Base-by-base conservation (phyloP, 345 rosid species). In the Eutrema heterophyllum region DNA sequence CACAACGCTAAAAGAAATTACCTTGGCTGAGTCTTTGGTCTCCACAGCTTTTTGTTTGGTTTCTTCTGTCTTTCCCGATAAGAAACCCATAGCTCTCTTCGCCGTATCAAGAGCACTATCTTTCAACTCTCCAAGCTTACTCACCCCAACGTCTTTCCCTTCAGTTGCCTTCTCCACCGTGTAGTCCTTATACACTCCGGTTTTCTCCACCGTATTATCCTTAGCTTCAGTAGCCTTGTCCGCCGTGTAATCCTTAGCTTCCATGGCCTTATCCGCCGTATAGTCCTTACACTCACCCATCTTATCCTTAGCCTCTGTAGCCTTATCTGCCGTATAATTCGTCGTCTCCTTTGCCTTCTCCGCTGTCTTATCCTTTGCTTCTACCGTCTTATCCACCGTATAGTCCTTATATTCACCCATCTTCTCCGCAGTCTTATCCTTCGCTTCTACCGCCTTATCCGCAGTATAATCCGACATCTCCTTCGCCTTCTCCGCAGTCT, bases 21-120 rank as follows among this genome's bases (percentile, higher is more conserved):
- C 89, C 84, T 81, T 71, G 16, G 85, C 75, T 10, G 68, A 73
- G 11, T 84, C 87, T 39, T 49, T 71, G 5, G 89, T 84, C 51
- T 83, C 93, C 0, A 60, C 35, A 2, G 88, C 75, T 77, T 81
- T 82, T 53, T 84, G 83, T 68, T 86, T 86, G 4, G 75, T 73
- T 68, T 88, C 92, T 46, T 84, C 91, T 10, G 81, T 78, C 76
- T 84, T 89, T 2, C 85, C 85, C 0, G 87, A 77, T 36, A 91
- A 73, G 56, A 76, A 70, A 29, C 60, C 88, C 86, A 81, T 72
- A 12, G 96, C 88, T 65, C 80, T 82, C 75, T 81, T 80, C 0
- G 93, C 95, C 1, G 91, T 84, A 6, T 64, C 93, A 5, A 84
- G 72, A 0, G 91, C 86, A n/a, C 77, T 77, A 27, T 85, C 89